Base-by-base conservation (phyloP, 257 asterid genomes). In the Agastache rugosa region DNA sequence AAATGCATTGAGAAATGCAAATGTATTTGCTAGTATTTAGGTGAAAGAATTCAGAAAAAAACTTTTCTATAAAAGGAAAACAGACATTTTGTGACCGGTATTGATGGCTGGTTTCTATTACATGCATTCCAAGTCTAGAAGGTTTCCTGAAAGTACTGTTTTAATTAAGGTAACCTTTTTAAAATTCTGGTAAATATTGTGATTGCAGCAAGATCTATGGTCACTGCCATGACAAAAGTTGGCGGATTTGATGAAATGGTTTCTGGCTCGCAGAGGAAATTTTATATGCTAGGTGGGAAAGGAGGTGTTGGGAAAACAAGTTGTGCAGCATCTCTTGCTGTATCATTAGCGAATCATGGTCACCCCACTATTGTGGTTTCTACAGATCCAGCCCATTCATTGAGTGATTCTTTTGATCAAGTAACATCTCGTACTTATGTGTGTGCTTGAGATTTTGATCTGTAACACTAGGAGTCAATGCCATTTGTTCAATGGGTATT, bases 241-340 rank as follows among this genome's bases (percentile, higher is more conserved):
- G 72, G 78, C 55, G 87, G 89, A 45, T 87, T 89, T 44, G 63
- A 81, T 12, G 87, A 82, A 72, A 86, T 89, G 93, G 80, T 81
- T 69, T 75, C 81, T 68, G 89, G 93, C 69, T 70, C 83, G 4
- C 75, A 81, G 56, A 82, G 97, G 76, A 91, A 87, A 77, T 91
- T 84, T 71, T 91, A 81, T 78, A 83, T 89, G 96, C 48, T 91
- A 68, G 97, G 96, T 54, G 96, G 97, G 75, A 89, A 91, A 82
- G 93, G 96, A 68, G 97, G 97, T 7, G 96, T 91, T 71, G 97
- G 97, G 23, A 91, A 89, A 80, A 89, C 97, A 15, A 91, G 93
- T 67, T 91, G 96, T 70, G 96, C 97, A 50, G 97, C 97, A 50
- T 87, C 97, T 39, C 88, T 91, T 65, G 97, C 92, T 35, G 89